phyloP scores from a whole-genome alignment of 2,329 filamentous ascomycete species.

The Calonectria pseudoturangicola region DNA sequence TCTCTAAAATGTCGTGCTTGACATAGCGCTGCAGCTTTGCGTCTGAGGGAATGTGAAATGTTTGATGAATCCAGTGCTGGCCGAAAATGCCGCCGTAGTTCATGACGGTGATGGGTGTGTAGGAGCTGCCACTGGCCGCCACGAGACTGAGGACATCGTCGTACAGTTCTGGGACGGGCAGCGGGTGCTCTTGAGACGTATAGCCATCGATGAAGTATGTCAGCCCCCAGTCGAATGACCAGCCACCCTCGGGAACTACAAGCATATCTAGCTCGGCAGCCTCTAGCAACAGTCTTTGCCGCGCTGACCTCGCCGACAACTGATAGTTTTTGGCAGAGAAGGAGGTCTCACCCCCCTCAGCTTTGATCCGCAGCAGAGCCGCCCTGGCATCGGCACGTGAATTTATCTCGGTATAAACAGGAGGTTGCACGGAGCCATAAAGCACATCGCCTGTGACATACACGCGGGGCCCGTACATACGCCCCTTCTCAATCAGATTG shows the following conservation, averaged over 20 bases:
- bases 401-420: slow-evolving; percentile 18
- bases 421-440: slow-evolving; percentile 7
- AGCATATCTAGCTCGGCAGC: slow-evolving; percentile 1
- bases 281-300: slow-evolving; percentile 8
- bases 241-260: slow-evolving; percentile 1
- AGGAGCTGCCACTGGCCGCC: slow-evolving; percentile 1
- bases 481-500: slow-evolving; percentile 10
- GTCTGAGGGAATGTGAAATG: not conserved
- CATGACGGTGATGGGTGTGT: slow-evolving; percentile 15
- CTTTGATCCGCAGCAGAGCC: not conserved
- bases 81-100: slow-evolving; percentile 22
- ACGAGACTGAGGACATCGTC: slow-evolving; percentile 2
- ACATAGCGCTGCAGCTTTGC: not conserved
- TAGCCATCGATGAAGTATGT: slow-evolving; percentile 26
- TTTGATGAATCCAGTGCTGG: slow-evolving; percentile 19
- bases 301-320: not conserved
- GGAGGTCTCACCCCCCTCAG: not conserved
- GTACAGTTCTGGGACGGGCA: slow-evolving; percentile 3
- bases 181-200: slow-evolving; percentile 5
- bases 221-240: slow-evolving; percentile 25
- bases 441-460: slow-evolving; percentile 11
- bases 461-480: slow-evolving; percentile 1
- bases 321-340: slow-evolving; percentile 24
- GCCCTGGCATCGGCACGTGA: not conserved
- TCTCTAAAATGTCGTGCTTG: slow-evolving; percentile 1